Base-by-base conservation (phyloP, 768 basidiomycete genomes). In the Tremella yokohamensis region DNA sequence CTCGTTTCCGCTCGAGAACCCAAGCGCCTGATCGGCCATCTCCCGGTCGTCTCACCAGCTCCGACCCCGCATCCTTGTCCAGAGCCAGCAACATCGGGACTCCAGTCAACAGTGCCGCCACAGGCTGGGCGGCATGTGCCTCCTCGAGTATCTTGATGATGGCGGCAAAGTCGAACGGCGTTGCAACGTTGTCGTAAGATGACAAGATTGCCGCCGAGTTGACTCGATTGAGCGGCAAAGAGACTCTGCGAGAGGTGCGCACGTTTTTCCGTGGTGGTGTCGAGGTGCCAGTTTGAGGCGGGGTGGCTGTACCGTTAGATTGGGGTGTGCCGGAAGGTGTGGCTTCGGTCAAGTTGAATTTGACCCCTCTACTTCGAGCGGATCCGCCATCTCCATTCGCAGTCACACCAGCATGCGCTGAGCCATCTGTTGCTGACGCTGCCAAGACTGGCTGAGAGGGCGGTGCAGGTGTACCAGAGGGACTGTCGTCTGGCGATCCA, bases 1-100 rank as follows among this genome's bases (percentile, higher is more conserved):
- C 82, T 40, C 69, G 56, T 40, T 72, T 69, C 38, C 72, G 34
- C 58, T 75, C 56, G 75, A 78, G 22, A 80, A 78, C 58, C 84
- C 83, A 61, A 79, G 79, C 19, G 77, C 69, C 65, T 2, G 24
- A 70, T 72, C 68, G 47, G 7, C 69, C 67, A 40, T 73, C 72
- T 8, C 62, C 58, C 2, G 68, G 57, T 44, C 64, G 50, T 22
- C 66, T 50, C 19, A 73, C 79, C 24, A 79, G 65, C 34, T 79
- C 79, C 2, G 55, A 61, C 15, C 70, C 68, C 0, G 82, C 78
- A 9, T 83, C 83, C 7, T 67, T 74, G 55, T 88, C 83, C 50
- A 94, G 74, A 1, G 88, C 85, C n/a, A 89, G 71, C 24, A 96
- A 76, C 89, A 96, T 91, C 3, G 92, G 91, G 34, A 89, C 77